Percentiles rank a stretch among this genome's conserved stretches.
phyloP scores from a whole-genome alignment of 2,329 filamentous ascomycete species.

The Fusarium sp. region DNA sequence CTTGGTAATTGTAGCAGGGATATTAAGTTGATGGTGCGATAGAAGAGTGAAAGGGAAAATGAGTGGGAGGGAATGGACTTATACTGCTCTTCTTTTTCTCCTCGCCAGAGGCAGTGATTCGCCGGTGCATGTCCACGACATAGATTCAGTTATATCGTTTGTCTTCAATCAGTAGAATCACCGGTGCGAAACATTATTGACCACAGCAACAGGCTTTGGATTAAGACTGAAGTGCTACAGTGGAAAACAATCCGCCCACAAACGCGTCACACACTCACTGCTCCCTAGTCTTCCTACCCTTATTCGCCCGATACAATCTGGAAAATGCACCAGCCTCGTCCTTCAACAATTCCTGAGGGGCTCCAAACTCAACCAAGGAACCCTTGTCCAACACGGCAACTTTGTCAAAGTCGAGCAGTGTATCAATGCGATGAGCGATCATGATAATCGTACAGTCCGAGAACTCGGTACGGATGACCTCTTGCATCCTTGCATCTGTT shows the following conservation, averaged over 20 bases:
- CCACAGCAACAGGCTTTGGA: not conserved
- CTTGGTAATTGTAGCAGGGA: not conserved
- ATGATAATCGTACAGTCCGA: constrained; percentile 45
- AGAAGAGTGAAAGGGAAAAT: not conserved
- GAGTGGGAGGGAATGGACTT: not conserved
- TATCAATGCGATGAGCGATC: constrained; percentile 48
- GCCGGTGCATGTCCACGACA: not conserved
- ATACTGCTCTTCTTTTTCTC: not conserved
- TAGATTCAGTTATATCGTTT: not conserved
- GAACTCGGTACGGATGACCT: constrained; percentile 45
- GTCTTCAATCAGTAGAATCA: not conserved
- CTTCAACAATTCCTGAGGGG: constrained; percentile 37
- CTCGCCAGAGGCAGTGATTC: not conserved
- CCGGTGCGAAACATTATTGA: not conserved
- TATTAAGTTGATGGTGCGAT: not conserved
- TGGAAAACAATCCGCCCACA: not conserved
- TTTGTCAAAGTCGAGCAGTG: constrained; percentile 48
- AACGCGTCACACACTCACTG: not conserved
- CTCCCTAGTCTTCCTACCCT: constrained; percentile 14
- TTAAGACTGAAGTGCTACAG: not conserved
- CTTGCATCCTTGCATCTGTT: constrained; percentile 44
- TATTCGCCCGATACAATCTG: constrained; percentile 38
- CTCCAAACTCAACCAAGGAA: constrained; percentile 43
- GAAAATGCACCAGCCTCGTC: constrained; percentile 36
- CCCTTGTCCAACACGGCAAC: constrained; percentile 46